Conservation (phyloP, 2,329 filamentous ascomycete genomes). For the Aspergillus sojae region DNA sequence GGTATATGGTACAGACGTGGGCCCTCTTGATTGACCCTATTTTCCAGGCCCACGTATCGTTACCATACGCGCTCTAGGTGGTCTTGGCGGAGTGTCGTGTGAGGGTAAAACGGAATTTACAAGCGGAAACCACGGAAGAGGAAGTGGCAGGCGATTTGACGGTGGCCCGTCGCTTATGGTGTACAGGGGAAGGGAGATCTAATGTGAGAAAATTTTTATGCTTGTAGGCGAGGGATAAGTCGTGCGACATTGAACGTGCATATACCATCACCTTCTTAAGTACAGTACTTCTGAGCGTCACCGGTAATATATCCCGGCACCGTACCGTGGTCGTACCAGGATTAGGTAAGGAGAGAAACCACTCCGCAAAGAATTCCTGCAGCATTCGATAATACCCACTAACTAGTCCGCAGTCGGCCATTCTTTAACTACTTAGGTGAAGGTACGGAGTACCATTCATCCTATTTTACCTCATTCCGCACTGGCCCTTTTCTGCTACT, state of each 20-base stretch:
- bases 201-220: background rate
- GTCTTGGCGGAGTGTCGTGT: constrained; percentile 19
- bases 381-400: background rate
- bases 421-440: background rate
- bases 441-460: background rate
- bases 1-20: background rate
- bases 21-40: background rate
- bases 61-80: background rate
- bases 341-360: background rate
- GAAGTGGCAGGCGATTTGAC: background rate
- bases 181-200: background rate
- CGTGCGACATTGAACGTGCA: background rate
- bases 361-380: constrained; percentile 7
- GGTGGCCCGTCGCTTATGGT: background rate
- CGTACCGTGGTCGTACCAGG: background rate
- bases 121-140: background rate
- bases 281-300: background rate
- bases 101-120: constrained; percentile 3
- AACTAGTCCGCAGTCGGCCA: background rate
- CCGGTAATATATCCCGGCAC: background rate
- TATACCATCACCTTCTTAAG: background rate
- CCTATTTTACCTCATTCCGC: constrained; percentile 1
- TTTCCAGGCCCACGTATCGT: background rate
- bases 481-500: background rate
- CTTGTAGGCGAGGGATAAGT: background rate